Evolutionary conservation across 495 filamentous ascomycete species (phyloP), one percentile per base, ranked within the genome.

Genomic region (Tuber aestivum): DNA sequence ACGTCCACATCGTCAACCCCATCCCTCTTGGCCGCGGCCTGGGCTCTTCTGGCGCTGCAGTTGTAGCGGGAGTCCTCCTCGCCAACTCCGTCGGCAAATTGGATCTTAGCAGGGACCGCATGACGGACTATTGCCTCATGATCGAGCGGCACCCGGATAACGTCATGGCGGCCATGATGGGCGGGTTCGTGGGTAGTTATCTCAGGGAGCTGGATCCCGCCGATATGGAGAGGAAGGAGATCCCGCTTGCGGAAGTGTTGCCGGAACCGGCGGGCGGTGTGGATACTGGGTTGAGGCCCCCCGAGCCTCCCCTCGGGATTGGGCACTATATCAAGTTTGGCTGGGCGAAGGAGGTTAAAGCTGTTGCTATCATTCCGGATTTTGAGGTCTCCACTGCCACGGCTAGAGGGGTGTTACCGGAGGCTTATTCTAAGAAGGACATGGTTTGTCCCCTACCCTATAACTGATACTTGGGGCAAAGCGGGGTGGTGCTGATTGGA

Each of bases 61-160:
- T 98, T 14, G 94, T 99, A 9, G 95, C 95, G 0, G 95, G 95
- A 72, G 94, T 97, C 10, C 89, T 92, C 85, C 86, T 99, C 27
- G 95, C 90, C 35, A 97, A 97, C 86, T 92, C 93, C 83, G 91
- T 97, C 56, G 95, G 94, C 8, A 86, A 91, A 48, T 86, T 99
- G 70, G 89, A 91, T 7, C 85, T 99, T 73, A 89, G 88, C 61
- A 93, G 93, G 79, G 92, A 92, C 50, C 88, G 95, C 20, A 87
- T 99, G 83, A 89, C 98, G 81, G 95, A 98, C 84, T 99, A 92
- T 82, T 97, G 94, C 81, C 85, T 99, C 75, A 97, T 98, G 94
- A 94, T 95, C 83, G 95, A 98, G 84, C 90, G 95, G 41, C 95
- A 99, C 85, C 95, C 95, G 6, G 95, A 99, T 85, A 98, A 99